Evolutionary conservation across 257 asterid species (phyloP).

Genomic region (Henckelia pumila): DNA sequence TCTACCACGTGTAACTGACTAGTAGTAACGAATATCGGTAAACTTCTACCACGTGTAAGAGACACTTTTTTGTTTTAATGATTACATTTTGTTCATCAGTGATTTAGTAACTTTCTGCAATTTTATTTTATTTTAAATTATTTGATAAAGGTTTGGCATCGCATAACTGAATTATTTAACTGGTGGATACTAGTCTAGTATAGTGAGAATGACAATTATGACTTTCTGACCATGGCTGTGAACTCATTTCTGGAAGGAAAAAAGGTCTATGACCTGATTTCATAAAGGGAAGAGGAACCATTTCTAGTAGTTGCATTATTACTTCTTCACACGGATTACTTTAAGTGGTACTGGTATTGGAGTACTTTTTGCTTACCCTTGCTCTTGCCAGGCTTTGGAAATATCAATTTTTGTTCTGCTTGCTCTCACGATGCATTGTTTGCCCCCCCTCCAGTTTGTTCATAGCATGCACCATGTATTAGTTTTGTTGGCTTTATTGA

Average conservation of each 20-base stretch:
- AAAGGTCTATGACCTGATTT: neutral
- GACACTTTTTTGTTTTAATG: neutral
- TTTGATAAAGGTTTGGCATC: constrained; percentile 1
- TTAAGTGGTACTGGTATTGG: neutral
- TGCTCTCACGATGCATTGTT: neutral
- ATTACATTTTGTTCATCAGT: neutral
- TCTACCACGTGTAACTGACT: neutral
- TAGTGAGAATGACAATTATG: neutral
- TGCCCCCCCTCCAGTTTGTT: neutral
- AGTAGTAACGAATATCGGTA: too few relatives aligned
- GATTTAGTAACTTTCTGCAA: neutral
- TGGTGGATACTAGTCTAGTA: neutral
- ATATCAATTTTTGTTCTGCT: neutral
- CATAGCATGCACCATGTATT: neutral
- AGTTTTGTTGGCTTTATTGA: constrained; percentile 13
- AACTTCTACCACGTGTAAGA: too few relatives aligned
- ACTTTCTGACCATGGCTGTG: neutral
- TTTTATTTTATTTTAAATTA: neutral
- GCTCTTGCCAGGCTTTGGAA: constrained; percentile 40
- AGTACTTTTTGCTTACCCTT: neutral
- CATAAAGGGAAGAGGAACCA: neutral
- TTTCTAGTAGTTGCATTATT: constrained; percentile 3
- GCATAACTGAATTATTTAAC: neutral
- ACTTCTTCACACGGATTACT: neutral
- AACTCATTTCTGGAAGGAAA: constrained; percentile 1